Evolutionary conservation across 2,329 filamentous ascomycete genomes (phyloP).

Genomic region (Blumeriella jaapii): DNA sequence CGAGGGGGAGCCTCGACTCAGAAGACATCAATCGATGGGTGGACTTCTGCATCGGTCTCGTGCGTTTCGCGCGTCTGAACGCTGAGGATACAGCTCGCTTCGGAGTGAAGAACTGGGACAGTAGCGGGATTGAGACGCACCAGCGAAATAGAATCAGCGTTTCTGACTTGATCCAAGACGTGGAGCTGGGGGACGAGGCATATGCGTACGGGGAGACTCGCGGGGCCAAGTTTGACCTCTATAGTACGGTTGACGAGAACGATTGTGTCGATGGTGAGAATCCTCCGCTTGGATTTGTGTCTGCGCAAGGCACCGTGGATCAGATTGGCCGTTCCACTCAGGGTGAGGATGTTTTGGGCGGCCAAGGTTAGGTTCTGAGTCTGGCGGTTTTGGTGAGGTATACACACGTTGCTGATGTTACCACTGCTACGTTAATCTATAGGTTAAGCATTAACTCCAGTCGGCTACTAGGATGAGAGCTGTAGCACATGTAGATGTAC

Average conservation of each 20-base stretch:
- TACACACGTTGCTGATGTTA: no score
- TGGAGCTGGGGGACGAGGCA: slow-evolving; percentile 9
- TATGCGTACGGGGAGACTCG: slow-evolving; percentile 8
- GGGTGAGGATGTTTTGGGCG: no score
- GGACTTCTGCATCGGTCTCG: slow-evolving; percentile 18
- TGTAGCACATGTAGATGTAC: no score
- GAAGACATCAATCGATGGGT: slow-evolving; percentile 16
- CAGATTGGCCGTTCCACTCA: no score
- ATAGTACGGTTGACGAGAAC: slow-evolving; percentile 2
- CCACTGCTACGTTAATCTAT: no score
- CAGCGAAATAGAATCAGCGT: slow-evolving; percentile 5
- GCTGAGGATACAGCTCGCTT: slow-evolving; percentile 9
- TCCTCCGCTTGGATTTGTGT: not conserved
- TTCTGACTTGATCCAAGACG: slow-evolving; percentile 13
- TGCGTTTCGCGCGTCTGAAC: slow-evolving; percentile 15
- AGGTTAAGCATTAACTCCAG: no score
- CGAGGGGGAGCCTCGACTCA: slow-evolving; percentile 12
- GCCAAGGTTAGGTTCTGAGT: no score
- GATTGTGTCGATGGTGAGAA: slow-evolving; percentile 13
- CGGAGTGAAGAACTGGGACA: slow-evolving; percentile 7
- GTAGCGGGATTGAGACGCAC: not conserved
- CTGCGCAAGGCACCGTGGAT: no score
- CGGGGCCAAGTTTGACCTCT: slow-evolving; percentile 3
- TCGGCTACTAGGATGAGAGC: no score
- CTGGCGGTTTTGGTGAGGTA: no score